A percentile compares a stretch with the other conserved stretches of the same genome.
phyloP scores from a whole-genome alignment of 2,329 filamentous ascomycete species.

The Teratosphaeria gauchensis region DNA sequence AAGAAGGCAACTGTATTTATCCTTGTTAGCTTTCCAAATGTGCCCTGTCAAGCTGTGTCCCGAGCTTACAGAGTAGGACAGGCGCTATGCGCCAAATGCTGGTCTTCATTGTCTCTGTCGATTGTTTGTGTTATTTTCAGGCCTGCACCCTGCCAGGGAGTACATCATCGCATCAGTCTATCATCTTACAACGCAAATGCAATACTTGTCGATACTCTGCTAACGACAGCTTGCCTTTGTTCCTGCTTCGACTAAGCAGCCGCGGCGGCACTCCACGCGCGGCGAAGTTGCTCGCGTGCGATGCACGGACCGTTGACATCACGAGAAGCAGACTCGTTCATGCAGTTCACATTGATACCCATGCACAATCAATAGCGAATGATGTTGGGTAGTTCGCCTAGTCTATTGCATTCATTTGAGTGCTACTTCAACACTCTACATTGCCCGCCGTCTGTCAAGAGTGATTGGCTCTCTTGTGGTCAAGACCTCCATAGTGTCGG shows the following conservation, averaged over 20 bases:
- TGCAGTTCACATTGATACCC: background rate
- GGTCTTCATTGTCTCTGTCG: slow-evolving; percentile 11
- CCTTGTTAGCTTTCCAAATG: slow-evolving; percentile 3
- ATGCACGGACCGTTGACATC: background rate
- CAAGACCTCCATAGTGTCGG: no score
- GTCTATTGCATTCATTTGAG: no score
- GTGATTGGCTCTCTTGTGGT: no score
- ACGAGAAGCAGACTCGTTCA: background rate
- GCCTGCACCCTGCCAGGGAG: background rate
- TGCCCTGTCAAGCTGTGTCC: background rate
- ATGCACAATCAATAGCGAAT: no score
- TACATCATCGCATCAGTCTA: background rate
- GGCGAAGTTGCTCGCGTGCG: background rate
- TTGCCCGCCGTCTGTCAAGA: no score
- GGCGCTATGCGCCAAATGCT: slow-evolving; percentile 14
- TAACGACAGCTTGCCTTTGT: slow-evolving; percentile 3
- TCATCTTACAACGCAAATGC: background rate
- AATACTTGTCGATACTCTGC: background rate
- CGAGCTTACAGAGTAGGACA: slow-evolving; percentile 12
- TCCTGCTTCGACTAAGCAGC: background rate
- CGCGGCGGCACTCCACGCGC: background rate
- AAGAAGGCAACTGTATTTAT: slow-evolving; percentile 11
- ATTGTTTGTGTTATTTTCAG: background rate
- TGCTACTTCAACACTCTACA: no score
- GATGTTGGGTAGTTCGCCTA: no score